Evolutionary conservation across 352 stramenopile species (phyloP).

Genomic region (Phytopythium delawarense): DNA sequence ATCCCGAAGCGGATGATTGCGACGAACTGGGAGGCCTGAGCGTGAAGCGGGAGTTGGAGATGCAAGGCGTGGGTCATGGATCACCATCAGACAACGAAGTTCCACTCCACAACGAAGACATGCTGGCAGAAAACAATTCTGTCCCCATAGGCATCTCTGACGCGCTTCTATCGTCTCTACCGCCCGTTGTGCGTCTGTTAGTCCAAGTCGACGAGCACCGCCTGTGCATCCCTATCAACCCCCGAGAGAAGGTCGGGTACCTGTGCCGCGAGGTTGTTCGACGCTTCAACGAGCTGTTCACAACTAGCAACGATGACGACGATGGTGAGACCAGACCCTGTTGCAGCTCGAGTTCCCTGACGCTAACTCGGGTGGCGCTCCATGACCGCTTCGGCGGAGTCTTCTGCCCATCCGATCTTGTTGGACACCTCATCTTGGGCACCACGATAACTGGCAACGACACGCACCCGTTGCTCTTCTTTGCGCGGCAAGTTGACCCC

Average conservation of each 20-base stretch:
- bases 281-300: slow-evolving; percentile 60
- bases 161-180: slow-evolving; percentile 21
- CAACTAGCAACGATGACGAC: slow-evolving; percentile 8
- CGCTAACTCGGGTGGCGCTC: slow-evolving; percentile 37
- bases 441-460: neutral
- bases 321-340: no score
- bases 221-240: slow-evolving; percentile 52
- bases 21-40: slow-evolving; percentile 1
- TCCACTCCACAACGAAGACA: neutral
- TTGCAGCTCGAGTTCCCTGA: neutral
- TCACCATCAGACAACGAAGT: neutral
- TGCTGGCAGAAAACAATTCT: neutral
- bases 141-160: slow-evolving; percentile 3
- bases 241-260: slow-evolving; percentile 33
- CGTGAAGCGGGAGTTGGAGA: neutral
- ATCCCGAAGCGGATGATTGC: neutral
- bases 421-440: slow-evolving; percentile 1
- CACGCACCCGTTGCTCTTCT: neutral
- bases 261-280: slow-evolving; percentile 53
- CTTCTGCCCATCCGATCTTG: slow-evolving; percentile 36
- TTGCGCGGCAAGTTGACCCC: slow-evolving; percentile 1
- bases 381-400: slow-evolving; percentile 54
- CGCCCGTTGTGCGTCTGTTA: slow-evolving; percentile 40
- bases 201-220: slow-evolving; percentile 53
- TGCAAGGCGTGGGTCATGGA: neutral